A percentile compares a stretch with the other conserved stretches of the same genome.
These are phyloP conservation scores for Penicillium sp. DNA, from an alignment of 2,329 filamentous ascomycete genomes.

Conservation along the genomic window DNA sequence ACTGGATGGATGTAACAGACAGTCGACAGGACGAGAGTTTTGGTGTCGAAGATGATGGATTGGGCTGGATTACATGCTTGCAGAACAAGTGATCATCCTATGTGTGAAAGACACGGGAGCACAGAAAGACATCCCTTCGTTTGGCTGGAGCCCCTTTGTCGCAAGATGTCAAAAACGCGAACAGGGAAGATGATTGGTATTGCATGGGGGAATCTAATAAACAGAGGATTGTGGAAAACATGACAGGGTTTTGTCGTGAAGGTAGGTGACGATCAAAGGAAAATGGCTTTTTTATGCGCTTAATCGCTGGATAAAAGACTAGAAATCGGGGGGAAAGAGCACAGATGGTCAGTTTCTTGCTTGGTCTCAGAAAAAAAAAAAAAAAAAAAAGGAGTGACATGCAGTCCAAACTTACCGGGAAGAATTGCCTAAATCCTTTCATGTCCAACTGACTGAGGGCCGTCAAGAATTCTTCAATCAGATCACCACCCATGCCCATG, in stretches of 20 bases:
- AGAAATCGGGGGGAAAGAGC: constrained; percentile 6
- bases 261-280: not conserved
- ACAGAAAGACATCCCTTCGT: constrained; percentile 17
- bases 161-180: not conserved
- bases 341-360: not conserved
- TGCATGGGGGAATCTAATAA: constrained; percentile 24
- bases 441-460: constrained; percentile 41
- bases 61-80: no score
- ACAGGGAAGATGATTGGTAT: constrained; percentile 5
- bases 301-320: constrained; percentile 43
- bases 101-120: not conserved
- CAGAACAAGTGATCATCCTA: no score
- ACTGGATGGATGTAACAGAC: no score
- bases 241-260: constrained; percentile 12
- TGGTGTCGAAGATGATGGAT: no score
- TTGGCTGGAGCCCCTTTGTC: not conserved
- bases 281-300: constrained; percentile 33
- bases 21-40: no score
- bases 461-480: constrained; percentile 44
- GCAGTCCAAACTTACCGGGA: constrained; percentile 33
- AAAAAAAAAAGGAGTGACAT: no score
- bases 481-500: constrained; percentile 43
- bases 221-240: constrained; percentile 11
- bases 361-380: no score
- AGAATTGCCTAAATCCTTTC: constrained; percentile 45